Evolutionary conservation across 2,329 filamentous ascomycete genomes (phyloP), one percentile per base, ranked within the genome.

Genomic region (Aspergillus brasiliensis): DNA sequence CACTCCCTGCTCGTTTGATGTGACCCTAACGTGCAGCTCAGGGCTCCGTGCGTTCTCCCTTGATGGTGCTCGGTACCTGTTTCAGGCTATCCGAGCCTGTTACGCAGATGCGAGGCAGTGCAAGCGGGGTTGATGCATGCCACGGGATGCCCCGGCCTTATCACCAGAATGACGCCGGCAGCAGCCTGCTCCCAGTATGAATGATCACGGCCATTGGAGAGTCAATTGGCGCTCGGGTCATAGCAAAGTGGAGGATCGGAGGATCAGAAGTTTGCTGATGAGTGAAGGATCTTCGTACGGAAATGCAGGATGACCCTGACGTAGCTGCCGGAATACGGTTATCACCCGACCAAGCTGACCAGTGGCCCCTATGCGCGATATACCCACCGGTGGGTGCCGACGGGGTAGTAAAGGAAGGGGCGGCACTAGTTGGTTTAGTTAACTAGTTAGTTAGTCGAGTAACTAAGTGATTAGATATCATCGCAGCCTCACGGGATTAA

Each of bases 281-380:
- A 34, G 4, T 34, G 44, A 27, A 28, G 44, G 44, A 48, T 48
- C 44, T 48, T 49, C n/a, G 17, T 49, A 15, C 23, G 46, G 46
- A 23, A 34, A 49, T 31, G 46, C 46, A 49, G 15, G 46, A 49
- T 23, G 46, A 49, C 46, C 46, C 46, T 49, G 46, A 28, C 25
- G 46, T 49, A 28, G 44, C 44, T 48, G n/a, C 42, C 44, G 23
- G 19, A 15, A 48, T 48, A 48, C 44, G 44, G 44, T 48, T 25
- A 48, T 49, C 46, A 49, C 23, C 46, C 46, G 46, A 49, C 46
- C 46, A 28, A 11, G 46, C 25, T 49, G 25, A 49, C 46, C 46
- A 27, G n/a, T 17, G 46, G 25, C 10, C 44, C 15, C 13, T 27
- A n/a, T 48, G 44, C 44, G 44, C 44, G 44, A 48, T 28, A 48